Evolutionary conservation across 768 basidiomycete genomes (phyloP).

Genomic region (Suillus sp.): DNA sequence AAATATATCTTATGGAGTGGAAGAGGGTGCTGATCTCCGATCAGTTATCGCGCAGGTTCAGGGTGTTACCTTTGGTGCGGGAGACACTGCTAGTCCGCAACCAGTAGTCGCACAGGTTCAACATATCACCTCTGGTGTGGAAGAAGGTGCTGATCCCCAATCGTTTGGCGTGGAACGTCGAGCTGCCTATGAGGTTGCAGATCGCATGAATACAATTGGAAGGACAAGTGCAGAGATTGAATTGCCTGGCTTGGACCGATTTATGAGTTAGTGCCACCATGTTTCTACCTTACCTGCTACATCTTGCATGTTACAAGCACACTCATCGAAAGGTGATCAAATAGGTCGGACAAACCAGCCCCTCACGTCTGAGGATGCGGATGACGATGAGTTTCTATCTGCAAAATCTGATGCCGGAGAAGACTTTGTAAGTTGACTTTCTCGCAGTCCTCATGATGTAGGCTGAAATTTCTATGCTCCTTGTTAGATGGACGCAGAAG

Average conservation of each 20-base stretch:
- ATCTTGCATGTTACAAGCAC: background rate
- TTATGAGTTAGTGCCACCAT: background rate
- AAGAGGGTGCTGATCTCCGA: background rate
- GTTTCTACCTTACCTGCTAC: background rate
- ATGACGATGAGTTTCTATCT: background rate
- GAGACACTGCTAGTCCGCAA: background rate
- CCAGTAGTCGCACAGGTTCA: background rate
- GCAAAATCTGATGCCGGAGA: background rate
- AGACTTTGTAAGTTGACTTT: background rate
- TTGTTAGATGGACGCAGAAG: slow-evolving; percentile 24
- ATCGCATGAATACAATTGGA: background rate
- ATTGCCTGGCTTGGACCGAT: background rate
- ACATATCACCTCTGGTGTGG: background rate
- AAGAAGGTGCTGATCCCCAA: background rate
- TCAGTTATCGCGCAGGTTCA: background rate
- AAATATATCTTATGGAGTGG: background rate
- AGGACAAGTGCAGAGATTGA: background rate
- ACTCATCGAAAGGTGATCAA: background rate
- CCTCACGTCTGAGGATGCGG: background rate
- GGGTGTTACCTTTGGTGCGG: background rate
- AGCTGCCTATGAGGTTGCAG: background rate
- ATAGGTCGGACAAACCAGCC: background rate
- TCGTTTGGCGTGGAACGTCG: background rate
- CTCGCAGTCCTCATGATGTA: background rate
- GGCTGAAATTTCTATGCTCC: background rate